Base-by-base conservation (phyloP, 164 flowering plant genomes). In the Kingdonia uniflora region DNA sequence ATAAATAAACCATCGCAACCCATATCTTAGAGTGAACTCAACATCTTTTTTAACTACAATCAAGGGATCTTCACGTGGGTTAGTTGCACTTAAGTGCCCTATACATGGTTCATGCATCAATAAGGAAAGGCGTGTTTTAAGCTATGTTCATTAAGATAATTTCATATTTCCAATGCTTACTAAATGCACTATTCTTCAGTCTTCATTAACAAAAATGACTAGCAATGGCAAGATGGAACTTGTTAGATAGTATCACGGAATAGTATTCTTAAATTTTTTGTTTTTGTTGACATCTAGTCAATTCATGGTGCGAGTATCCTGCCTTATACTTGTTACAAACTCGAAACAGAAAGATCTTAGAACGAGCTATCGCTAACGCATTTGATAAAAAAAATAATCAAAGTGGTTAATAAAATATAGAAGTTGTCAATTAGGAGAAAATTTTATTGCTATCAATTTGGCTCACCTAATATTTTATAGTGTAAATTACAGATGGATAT, bases 1-100 rank as follows among this genome's bases (percentile, higher is more conserved):
- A 80, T 64, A 73, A 74, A 82, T 65, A 87, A 85, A 90, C 75
- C 83, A 87, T 74, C 82, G 84, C 76, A 91, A 78, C 80, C 70
- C 77, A 75, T 72, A 84, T 77, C 84, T 76, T 56, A 71, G 79
- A 70, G 62, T 72, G 73, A 65, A 81, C 60, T 66, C 49, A 79
- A 75, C 67, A 71, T 67, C 80, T 74, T 69, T 77, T n/a, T 75
- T 70, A 75, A 46, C 44, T 68, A 60, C 60, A 80, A 71, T 77
- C 74, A 83, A 67, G 59, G 58, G 72, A 69, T 65, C 81, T 71
- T 74, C 55, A 64, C 35, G 8, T 29, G 35, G 35, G 4, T 29
- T 3, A 29, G 8, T 29, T 68, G 57, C 61, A 80, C 71, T 77
- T 73, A 83, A 68, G 61, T 60, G 74, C 68, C 66, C 81, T 72